phyloP scores from a whole-genome alignment of 768 basidiomycete genomes.

The Gelatoporia subvermispora region DNA sequence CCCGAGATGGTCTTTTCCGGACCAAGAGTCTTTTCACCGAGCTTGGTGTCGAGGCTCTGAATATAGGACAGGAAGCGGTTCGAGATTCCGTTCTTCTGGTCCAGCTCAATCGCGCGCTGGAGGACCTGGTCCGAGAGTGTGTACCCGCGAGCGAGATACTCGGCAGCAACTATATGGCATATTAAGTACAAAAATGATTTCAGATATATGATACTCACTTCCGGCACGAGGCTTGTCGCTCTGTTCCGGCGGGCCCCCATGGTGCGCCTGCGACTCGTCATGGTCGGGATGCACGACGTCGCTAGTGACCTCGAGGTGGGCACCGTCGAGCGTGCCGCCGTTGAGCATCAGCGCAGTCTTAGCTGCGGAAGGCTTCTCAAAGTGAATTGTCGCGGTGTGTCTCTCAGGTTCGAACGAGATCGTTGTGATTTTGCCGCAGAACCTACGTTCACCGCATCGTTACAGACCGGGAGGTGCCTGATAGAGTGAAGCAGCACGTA shows the following conservation, averaged over 20 bases:
- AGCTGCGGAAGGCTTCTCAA: slow-evolving; percentile 80
- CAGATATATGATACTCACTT: slow-evolving; percentile 42
- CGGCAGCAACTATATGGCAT: slow-evolving; percentile 66
- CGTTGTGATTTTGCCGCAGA: slow-evolving; percentile 84
- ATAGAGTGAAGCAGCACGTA: slow-evolving; percentile 32
- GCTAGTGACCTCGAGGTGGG: slow-evolving; percentile 65
- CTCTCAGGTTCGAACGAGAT: slow-evolving; percentile 51
- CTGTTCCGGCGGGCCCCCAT: slow-evolving; percentile 56
- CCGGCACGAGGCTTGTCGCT: slow-evolving; percentile 89
- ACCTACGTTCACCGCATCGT: slow-evolving; percentile 41
- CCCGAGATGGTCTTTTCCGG: slow-evolving; percentile 77
- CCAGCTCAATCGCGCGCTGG: slow-evolving; percentile 75
- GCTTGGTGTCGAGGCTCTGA: slow-evolving; percentile 58
- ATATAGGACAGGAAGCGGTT: slow-evolving; percentile 79
- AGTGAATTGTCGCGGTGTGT: slow-evolving; percentile 65
- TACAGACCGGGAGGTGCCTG: background rate
- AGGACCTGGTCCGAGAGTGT: slow-evolving; percentile 72
- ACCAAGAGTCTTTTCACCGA: slow-evolving; percentile 71
- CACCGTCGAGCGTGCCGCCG: slow-evolving; percentile 73
- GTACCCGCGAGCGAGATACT: slow-evolving; percentile 92
- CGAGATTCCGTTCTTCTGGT: slow-evolving; percentile 84
- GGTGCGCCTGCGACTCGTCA: slow-evolving; percentile 34
- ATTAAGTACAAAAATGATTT: background rate
- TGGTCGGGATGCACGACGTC: slow-evolving; percentile 57
- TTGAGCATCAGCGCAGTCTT: slow-evolving; percentile 85